Evolutionary conservation across 768 basidiomycete species (phyloP), one percentile per base, ranked within the genome.

Genomic region (Leucogyrophana mollusca): DNA sequence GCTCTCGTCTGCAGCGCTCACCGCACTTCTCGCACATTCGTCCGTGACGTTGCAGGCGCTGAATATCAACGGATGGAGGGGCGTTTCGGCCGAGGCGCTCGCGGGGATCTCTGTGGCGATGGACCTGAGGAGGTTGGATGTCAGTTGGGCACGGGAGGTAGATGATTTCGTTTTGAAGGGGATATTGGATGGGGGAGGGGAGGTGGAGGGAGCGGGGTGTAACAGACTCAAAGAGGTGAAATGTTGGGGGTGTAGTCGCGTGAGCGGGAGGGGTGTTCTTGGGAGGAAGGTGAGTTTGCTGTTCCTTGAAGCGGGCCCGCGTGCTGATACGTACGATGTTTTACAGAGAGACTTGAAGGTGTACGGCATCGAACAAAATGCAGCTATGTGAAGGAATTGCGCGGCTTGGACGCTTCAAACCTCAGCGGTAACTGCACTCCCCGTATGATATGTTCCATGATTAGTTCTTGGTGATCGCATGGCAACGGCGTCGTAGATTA

Each of bases 71-170:
- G 85, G 88, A 2, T 83, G 88, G 81, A 85, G 85, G 58, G 77
- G 76, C 3, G 72, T 80, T 0, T 72, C 74, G 0, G 70, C 74
- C 25, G 78, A 79, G 10, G 64, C 69, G 2, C 60, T 88, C 22
- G 67, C 55, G 10, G 57, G 67, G 18, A 60, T 64, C 34, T 58
- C 61, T 69, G 62, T 30, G 9, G 71, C 64, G 13, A 58, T 53
- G 3, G 66, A 73, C 27, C 51, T 95, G 59, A 67, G 61, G 55
- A 74, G 69, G 58, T 51, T 97, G 33, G 89, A 98, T 58, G 65
- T 94, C 2, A 87, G 94, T 1, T 98, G 87, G 79, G 93, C 93
- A 56, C 71, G 94, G 39, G 76, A 78, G 17, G 74, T 89, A 33
- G 86, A 94, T 48, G 87, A 98, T 64, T 94, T 87, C 57, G 73